Percentiles rank a stretch among this genome's conserved stretches.
Conservation (phyloP, 441 rosid species). For the Erysimum cheiri region DNA sequence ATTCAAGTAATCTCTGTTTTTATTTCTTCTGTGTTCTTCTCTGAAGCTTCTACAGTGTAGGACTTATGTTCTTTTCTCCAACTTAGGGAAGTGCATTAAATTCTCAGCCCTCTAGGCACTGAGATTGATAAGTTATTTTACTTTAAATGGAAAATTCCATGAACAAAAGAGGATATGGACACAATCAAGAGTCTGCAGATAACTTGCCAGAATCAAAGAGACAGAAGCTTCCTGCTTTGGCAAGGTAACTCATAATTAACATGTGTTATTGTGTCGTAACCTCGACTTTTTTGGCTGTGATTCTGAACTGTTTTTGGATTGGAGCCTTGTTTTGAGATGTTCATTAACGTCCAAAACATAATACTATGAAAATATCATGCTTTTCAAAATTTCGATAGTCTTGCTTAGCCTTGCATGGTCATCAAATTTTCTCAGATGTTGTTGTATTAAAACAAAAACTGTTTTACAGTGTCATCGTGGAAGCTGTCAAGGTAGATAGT, state of each 20-base stretch:
- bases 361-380: neutral
- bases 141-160: conserved; percentile 67
- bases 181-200: conserved; percentile 55
- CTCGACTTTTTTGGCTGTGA: conserved; percentile 5
- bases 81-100: conserved; percentile 34
- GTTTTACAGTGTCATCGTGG: conserved; percentile 82
- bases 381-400: neutral
- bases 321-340: conserved; percentile 15
- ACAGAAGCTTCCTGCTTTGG: conserved; percentile 82
- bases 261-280: conserved; percentile 1
- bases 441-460: conserved; percentile 31
- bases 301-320: conserved; percentile 2
- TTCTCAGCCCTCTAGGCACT: conserved; percentile 3
- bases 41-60: conserved; percentile 49
- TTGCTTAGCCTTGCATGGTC: conserved; percentile 24
- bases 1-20: conserved; percentile 39
- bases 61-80: conserved; percentile 34
- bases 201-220: conserved; percentile 63
- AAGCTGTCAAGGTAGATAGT: conserved; percentile 97
- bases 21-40: conserved; percentile 39
- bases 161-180: conserved; percentile 69
- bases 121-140: conserved; percentile 29
- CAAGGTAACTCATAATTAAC: conserved; percentile 58
- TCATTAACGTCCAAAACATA: conserved; percentile 6
- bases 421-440: conserved; percentile 33